Base-by-base conservation (phyloP, 2,329 filamentous ascomycete genomes). In the Decorospora gaudefroyi region DNA sequence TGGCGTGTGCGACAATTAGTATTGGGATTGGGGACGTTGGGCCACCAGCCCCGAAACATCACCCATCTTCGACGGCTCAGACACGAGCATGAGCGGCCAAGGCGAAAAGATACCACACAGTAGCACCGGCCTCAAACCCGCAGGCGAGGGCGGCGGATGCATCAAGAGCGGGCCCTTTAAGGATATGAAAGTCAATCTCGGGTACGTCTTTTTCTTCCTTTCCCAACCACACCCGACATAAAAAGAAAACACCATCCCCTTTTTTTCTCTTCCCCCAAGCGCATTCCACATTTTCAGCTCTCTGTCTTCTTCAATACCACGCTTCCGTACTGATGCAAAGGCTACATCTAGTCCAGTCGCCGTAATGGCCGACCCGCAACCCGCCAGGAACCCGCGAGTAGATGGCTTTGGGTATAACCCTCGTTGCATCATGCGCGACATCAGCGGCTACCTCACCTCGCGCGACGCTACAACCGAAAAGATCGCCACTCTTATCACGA, bases 61-160 rank as follows among this genome's bases (percentile, higher is more conserved):
- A 1, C 76, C 79, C 11, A 62, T 84, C 38, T 83, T 84, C 51
- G 78, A 81, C 52, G 80, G 81, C 35, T 77, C 74, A 53, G 75
- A 75, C 17, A 78, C 76, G 42, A 71, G 74, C 27, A 67, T 71
- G 43, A 55, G 74, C 26, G 76, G 78, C 13, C 76, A 81, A 47
- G 78, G 79, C 23, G 64, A 52, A 21, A 65, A 65, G 29, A 57
- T 62, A 8, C 43, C 56, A 7, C 60, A 65, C 21, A 42, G 45
- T 25, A 63, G 58, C 37, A 65, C 57, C 33, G 59, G 57, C 2
- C 8, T 53, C 26, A 57, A 48, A 18, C 78, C 75, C 0, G 74
- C 74, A 0, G 81, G 78, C 13, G 68, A 74, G 0, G 80, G 81
- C 8, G 80, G 80, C 19, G 80, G 80, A 2, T 83, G 80, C 57